These are phyloP conservation scores for Colletotrichum sansevieriae DNA, from an alignment of 2,329 filamentous ascomycete species.

Conservation along the genomic window DNA sequence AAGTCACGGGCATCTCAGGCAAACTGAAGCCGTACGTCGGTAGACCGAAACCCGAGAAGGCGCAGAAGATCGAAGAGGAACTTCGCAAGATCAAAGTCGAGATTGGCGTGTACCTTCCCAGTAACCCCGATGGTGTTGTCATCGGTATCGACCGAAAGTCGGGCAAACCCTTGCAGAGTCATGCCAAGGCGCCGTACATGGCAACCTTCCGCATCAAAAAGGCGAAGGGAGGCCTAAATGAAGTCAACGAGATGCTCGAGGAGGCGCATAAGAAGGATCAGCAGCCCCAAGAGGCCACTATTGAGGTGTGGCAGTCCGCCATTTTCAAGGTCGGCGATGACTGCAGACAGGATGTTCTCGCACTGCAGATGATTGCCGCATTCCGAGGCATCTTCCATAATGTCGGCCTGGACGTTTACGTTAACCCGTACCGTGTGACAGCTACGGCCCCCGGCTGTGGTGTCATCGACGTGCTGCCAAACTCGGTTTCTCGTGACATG, in stretches of 20 bases:
- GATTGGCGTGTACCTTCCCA: conserved; percentile 95
- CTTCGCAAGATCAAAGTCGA: conserved; percentile 97
- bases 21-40: conserved; percentile 96
- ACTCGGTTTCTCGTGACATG: conserved; percentile 99
- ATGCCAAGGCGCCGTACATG: conserved; percentile 99
- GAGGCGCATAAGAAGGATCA: conserved; percentile 57
- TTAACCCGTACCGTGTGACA: conserved; percentile 96
- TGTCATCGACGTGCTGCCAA: conserved; percentile 97
- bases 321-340: conserved; percentile 99
- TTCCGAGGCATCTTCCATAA: conserved; percentile 98
- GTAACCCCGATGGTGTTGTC: conserved; percentile 96
- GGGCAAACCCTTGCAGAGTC: conserved; percentile 95
- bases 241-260: conserved; percentile 64
- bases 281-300: conserved; percentile 64
- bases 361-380: conserved; percentile 96
- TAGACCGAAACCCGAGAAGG: conserved; percentile 93
- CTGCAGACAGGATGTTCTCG: conserved; percentile 95
- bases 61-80: conserved; percentile 99
- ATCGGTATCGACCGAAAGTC: conserved; percentile 98
- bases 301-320: conserved; percentile 98
- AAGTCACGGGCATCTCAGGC: conserved; percentile 94
- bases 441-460: conserved; percentile 97
- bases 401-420: conserved; percentile 94
- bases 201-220: conserved; percentile 98
- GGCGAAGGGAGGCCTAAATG: conserved; percentile 68